A percentile compares a stretch with the other conserved stretches of the same genome.
These are phyloP conservation scores for Podosphaera fusca DNA, from an alignment of 2,329 filamentous ascomycete genomes.

Conservation along the genomic window DNA sequence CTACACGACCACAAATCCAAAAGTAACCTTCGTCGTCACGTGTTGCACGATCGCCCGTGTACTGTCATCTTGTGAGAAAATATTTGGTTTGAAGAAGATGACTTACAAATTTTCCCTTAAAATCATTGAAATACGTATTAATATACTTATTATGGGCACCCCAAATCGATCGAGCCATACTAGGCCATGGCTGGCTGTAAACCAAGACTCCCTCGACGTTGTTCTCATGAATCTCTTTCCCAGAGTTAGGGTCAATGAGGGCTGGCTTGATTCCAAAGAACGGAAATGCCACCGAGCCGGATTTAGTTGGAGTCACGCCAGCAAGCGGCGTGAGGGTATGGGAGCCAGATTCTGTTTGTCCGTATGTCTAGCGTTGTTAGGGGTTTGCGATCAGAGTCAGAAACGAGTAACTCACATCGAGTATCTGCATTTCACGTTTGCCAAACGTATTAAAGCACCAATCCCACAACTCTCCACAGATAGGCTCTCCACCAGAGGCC, in stretches of 20 bases:
- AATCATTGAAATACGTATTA: slow-evolving; percentile 95
- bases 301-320: slow-evolving; percentile 88
- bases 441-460: slow-evolving; percentile 96
- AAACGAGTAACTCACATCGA: slow-evolving; percentile 49
- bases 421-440: slow-evolving; percentile 76
- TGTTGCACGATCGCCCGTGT: slow-evolving; percentile 81
- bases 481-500: slow-evolving; percentile 90
- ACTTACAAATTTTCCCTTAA: slow-evolving; percentile 91
- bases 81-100: neutral
- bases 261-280: slow-evolving; percentile 98
- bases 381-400: neutral
- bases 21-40: slow-evolving; percentile 97
- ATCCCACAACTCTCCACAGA: slow-evolving; percentile 96
- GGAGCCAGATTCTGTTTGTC: slow-evolving; percentile 97
- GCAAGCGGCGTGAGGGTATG: slow-evolving; percentile 86
- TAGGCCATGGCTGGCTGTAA: slow-evolving; percentile 96
- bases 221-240: slow-evolving; percentile 62
- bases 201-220: slow-evolving; percentile 82
- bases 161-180: slow-evolving; percentile 95
- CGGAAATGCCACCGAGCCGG: slow-evolving; percentile 79
- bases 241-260: slow-evolving; percentile 89
- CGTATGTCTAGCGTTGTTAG: slow-evolving; percentile 53
- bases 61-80: slow-evolving; percentile 23
- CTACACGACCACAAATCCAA: slow-evolving; percentile 96
- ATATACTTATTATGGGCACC: slow-evolving; percentile 95